Percentiles rank a stretch among this genome's conserved stretches.
phyloP scores from a whole-genome alignment of 352 stramenopile species.

The Globisporangium nodosum region DNA sequence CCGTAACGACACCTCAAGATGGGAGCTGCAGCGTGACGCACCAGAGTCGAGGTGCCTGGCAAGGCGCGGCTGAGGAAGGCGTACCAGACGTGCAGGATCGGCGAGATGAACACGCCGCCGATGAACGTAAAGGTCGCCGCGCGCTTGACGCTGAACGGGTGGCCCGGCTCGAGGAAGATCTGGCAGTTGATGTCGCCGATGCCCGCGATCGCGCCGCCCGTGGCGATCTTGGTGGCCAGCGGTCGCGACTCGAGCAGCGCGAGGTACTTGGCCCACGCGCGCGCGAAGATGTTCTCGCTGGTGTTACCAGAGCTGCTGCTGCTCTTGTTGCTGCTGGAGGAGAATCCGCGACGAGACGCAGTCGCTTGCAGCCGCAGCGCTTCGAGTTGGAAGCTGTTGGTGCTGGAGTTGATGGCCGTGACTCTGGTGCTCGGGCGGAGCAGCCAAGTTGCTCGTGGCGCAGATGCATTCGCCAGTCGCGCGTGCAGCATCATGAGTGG shows the following conservation, averaged over 20 bases:
- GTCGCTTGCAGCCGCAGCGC: background rate
- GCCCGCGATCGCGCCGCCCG: constrained; percentile 49
- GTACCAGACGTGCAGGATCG: constrained; percentile 81
- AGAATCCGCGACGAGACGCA: background rate
- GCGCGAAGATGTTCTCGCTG: constrained; percentile 14
- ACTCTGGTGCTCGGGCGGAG: background rate
- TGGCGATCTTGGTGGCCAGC: constrained; percentile 62
- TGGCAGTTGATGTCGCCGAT: constrained; percentile 70
- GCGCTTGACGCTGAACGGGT: constrained; percentile 40
- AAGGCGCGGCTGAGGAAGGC: constrained; percentile 37
- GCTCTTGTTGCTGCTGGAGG: background rate
- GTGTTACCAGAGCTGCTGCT: background rate
- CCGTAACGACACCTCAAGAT: background rate
- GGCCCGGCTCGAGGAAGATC: constrained; percentile 36
- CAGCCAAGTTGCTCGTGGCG: background rate
- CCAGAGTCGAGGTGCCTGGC: constrained; percentile 25
- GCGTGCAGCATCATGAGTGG: background rate
- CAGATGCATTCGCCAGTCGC: background rate
- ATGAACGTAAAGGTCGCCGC: constrained; percentile 62
- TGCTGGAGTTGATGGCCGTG: background rate
- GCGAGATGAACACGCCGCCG: constrained; percentile 57
- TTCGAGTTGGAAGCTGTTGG: background rate
- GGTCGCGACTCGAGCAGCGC: constrained; percentile 48
- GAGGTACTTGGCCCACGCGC: constrained; percentile 49
- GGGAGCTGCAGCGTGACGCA: constrained; percentile 3